Conservation (phyloP, 495 filamentous ascomycete species). For the Monascus purpureus region DNA sequence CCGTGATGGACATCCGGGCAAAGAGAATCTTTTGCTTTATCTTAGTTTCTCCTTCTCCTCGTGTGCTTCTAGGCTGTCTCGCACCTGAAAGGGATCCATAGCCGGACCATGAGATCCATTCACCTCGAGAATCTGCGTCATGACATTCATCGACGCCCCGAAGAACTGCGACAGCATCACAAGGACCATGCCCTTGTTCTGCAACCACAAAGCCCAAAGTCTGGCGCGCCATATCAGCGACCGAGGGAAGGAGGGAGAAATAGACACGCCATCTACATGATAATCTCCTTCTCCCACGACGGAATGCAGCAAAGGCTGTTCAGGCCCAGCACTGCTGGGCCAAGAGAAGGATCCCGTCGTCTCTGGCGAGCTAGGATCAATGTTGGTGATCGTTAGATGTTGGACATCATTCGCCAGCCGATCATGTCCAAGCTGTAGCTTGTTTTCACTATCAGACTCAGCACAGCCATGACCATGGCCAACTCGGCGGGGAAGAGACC, state of each 20-base stretch:
- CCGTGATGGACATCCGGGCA: constrained; percentile 67
- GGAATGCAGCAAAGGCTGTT: neutral
- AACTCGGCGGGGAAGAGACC: too few relatives aligned
- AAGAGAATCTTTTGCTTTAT: constrained; percentile 49
- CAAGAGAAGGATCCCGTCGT: too few relatives aligned
- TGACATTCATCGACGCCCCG: constrained; percentile 77
- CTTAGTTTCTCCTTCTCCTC: constrained; percentile 4
- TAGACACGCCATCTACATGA: too few relatives aligned
- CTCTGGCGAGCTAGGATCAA: too few relatives aligned
- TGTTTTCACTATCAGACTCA: too few relatives aligned
- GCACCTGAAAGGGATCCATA: constrained; percentile 76
- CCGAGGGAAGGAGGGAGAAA: too few relatives aligned
- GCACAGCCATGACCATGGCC: too few relatives aligned
- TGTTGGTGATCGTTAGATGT: too few relatives aligned
- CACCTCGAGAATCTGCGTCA: constrained; percentile 63
- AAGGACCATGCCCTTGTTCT: constrained; percentile 60
- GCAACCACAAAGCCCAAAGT: constrained; percentile 23
- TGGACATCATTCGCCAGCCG: too few relatives aligned
- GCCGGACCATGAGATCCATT: constrained; percentile 47
- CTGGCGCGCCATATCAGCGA: constrained; percentile 15
- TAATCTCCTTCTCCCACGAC: too few relatives aligned
- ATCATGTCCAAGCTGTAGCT: too few relatives aligned
- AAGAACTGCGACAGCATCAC: constrained; percentile 72
- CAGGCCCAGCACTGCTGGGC: neutral
- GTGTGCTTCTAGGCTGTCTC: too few relatives aligned